Evolutionary conservation across 495 filamentous ascomycete species (phyloP).

Genomic region (Pyrenula aspistea): DNA sequence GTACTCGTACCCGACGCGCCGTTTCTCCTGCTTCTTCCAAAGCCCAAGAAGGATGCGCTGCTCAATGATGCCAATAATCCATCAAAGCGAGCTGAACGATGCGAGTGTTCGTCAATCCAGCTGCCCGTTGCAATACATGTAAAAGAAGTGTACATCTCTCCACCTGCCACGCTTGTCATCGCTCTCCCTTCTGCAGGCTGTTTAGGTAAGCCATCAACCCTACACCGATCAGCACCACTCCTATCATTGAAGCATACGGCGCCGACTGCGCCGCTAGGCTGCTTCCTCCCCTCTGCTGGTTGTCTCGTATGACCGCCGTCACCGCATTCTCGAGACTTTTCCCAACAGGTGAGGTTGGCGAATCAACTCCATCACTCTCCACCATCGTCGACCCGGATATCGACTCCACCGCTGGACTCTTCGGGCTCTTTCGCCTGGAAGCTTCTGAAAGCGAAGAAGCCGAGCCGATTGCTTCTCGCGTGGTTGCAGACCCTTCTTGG

Average conservation of each 20-base stretch:
- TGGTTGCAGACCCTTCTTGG: slow-evolving; percentile 43
- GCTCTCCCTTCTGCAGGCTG: slow-evolving; percentile 62
- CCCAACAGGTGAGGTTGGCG: slow-evolving; percentile 15
- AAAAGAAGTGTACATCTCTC: background rate
- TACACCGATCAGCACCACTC: slow-evolving; percentile 80
- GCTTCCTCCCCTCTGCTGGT: slow-evolving; percentile 14
- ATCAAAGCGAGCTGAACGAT: background rate
- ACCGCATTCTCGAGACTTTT: slow-evolving; percentile 27
- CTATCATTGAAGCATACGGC: slow-evolving; percentile 78
- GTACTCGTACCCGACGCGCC: background rate
- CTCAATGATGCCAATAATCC: background rate
- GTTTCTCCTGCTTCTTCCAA: background rate
- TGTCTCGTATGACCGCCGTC: slow-evolving; percentile 26
- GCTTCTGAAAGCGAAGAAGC: slow-evolving; percentile 4
- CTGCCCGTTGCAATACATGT: background rate
- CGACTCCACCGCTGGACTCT: slow-evolving; percentile 7
- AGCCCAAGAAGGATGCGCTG: background rate
- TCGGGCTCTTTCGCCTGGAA: slow-evolving; percentile 3
- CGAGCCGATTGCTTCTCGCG: slow-evolving; percentile 7
- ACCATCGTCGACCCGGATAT: slow-evolving; percentile 9
- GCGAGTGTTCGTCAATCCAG: background rate
- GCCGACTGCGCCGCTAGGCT: slow-evolving; percentile 49
- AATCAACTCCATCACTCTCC: slow-evolving; percentile 13
- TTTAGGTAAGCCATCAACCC: slow-evolving; percentile 93
- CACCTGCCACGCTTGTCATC: slow-evolving; percentile 22